Percentiles rank a stretch among this genome's conserved stretches.
These are phyloP conservation scores for Solanum etuberosum DNA, from an alignment of 257 asterid genomes.

Conservation along the genomic window DNA sequence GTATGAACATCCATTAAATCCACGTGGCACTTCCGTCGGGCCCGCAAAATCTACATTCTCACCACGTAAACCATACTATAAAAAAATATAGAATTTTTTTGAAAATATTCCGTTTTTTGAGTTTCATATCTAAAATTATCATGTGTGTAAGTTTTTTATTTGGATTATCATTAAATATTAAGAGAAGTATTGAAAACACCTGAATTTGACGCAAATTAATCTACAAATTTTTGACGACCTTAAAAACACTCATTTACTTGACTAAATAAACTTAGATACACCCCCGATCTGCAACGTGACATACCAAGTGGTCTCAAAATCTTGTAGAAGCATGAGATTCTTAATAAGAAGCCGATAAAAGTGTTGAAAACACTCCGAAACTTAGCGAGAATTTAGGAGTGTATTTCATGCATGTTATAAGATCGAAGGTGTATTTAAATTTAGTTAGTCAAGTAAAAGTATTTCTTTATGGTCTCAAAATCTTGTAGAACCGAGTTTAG, in stretches of 20 bases:
- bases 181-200: rapidly evolving
- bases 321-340: rapidly evolving
- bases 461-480: too few relatives aligned
- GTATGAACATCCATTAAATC: background rate
- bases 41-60: background rate
- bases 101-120: too few relatives aligned
- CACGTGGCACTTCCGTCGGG: background rate
- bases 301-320: too few relatives aligned
- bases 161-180: too few relatives aligned
- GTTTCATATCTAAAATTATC: too few relatives aligned
- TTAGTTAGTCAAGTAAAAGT: rapidly evolving
- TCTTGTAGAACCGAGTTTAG: too few relatives aligned
- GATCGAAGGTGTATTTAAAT: rapidly evolving
- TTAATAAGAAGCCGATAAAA: too few relatives aligned
- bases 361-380: too few relatives aligned
- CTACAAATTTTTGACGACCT: rapidly evolving
- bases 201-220: too few relatives aligned
- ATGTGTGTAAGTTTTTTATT: too few relatives aligned
- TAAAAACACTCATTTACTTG: rapidly evolving
- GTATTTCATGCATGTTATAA: rapidly evolving
- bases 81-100: background rate
- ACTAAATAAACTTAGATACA: too few relatives aligned
- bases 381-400: too few relatives aligned
- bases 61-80: background rate
- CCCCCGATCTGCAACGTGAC: rapidly evolving